Base-by-base conservation (phyloP, 345 rosid species). In the Anacardium occidentale region DNA sequence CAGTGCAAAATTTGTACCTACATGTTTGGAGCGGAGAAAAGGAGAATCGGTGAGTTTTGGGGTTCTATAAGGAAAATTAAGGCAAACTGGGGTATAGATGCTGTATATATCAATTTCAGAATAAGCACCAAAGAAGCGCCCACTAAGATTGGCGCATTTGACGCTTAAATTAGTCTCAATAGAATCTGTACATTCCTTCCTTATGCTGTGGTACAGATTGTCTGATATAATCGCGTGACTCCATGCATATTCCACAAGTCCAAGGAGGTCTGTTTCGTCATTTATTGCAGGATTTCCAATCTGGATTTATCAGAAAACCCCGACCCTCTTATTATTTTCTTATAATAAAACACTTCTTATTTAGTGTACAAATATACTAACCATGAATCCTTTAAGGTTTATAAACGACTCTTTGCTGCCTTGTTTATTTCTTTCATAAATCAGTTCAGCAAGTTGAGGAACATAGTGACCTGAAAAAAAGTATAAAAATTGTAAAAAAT, bases 371-470 rank as follows among this genome's bases (percentile, higher is more conserved):
- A 51, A 21, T 4, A 10, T 21, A 3, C 26, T 22, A 76, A 90
- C 96, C 89, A 92, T 87, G 85, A 92, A 81, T 15, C 97, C 96
- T 69, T 88, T 92, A 60, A 92, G 83, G 67, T 92, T 90, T 67
- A 92, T 90, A 71, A 67, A 76, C 3, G 82, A 74, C 29, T 73
- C 75, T 37, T 57, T 64, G 66, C 47, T 58, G 14, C 75, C 83
- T 25, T 58, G 72, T 76, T 84, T 77, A 83, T 90, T 90, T 69
- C 80, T 80, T 34, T 90, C 86, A 67, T 78, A 79, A 48, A 92
- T 87, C 29, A 79, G 74, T 71, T 92, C 87, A 20, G 96, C 89
- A 9, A 92, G 90, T 68, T 92, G 96, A n/a, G 96, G 96, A 71
- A 85, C 96, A 78, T 88, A 90, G 56, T 92, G 96, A 69, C 97